phyloP scores from a whole-genome alignment of 345 rosid species.

The Citrus glauca region DNA sequence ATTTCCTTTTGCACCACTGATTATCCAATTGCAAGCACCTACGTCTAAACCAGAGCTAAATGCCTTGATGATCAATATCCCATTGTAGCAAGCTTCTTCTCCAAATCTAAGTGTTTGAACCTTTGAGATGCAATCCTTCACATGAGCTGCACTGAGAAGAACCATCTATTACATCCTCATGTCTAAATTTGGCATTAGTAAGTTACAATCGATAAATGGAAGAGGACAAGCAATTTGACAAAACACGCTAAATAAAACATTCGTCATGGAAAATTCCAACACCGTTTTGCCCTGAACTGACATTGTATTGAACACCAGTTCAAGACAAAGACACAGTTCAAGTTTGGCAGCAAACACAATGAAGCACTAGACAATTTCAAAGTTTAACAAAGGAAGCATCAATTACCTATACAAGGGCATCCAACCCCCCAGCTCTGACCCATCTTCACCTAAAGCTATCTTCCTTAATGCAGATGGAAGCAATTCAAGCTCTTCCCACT shows the following conservation, averaged over 20 bases:
- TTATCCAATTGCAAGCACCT: conserved; percentile 86
- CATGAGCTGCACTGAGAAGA: conserved; percentile 58
- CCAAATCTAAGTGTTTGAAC: conserved; percentile 60
- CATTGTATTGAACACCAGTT: not conserved
- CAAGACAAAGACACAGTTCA: not conserved
- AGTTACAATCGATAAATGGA: not conserved
- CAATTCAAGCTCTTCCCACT: conserved; percentile 52
- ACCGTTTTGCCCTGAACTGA: not conserved
- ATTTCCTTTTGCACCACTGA: conserved; percentile 48
- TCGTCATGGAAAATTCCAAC: not conserved
- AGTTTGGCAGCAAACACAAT: not conserved
- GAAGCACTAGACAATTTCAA: not conserved
- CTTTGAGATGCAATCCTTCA: conserved; percentile 62
- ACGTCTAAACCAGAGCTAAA: conserved; percentile 83
- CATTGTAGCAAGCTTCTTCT: conserved; percentile 81
- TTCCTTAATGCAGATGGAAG: conserved; percentile 53
- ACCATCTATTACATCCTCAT: conserved; percentile 15
- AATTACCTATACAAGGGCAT: conserved; percentile 75
- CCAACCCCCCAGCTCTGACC: conserved; percentile 74
- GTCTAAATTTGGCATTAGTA: not conserved
- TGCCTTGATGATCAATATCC: conserved; percentile 59
- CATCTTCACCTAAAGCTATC: conserved; percentile 53
- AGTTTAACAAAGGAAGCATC: not conserved
- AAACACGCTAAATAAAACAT: not conserved
- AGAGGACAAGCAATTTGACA: conserved; percentile 2